Evolutionary conservation across 805 yeast species (phyloP).

Genomic region (Komagataella pastoris): DNA sequence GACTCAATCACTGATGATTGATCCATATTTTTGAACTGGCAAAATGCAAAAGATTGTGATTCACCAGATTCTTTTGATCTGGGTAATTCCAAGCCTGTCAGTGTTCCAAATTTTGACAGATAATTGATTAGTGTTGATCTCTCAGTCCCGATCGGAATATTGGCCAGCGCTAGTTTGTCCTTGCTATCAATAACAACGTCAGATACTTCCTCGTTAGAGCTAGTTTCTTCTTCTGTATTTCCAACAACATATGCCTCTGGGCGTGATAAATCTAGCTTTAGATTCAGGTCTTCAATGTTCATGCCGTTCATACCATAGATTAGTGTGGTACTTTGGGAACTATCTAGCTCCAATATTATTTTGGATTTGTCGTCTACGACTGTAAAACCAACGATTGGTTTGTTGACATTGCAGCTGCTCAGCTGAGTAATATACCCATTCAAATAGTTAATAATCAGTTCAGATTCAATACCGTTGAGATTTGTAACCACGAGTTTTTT

Average conservation of each 20-base stretch:
- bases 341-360: slow-evolving; percentile 37
- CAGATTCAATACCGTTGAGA: slow-evolving; percentile 5
- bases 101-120: slow-evolving; percentile 24
- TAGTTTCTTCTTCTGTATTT: slow-evolving; percentile 3
- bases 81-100: slow-evolving; percentile 29
- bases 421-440: not conserved
- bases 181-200: slow-evolving; percentile 24
- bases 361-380: slow-evolving; percentile 2
- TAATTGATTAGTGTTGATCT: slow-evolving; percentile 29
- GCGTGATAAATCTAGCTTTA: slow-evolving; percentile 19
- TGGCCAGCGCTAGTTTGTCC: slow-evolving; percentile 30
- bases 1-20: slow-evolving; percentile 10
- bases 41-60: slow-evolving; percentile 41
- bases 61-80: slow-evolving; percentile 34
- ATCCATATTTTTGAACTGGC: slow-evolving; percentile 20
- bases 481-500: slow-evolving; percentile 12
- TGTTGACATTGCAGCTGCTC: not conserved
- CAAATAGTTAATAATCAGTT: not conserved
- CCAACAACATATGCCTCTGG: slow-evolving; percentile 30
- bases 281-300: slow-evolving; percentile 10
- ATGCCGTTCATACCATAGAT: slow-evolving; percentile 28
- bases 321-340: slow-evolving; percentile 40
- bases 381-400: not conserved
- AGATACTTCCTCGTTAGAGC: slow-evolving; percentile 4
- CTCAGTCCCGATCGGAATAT: slow-evolving; percentile 27